Base-by-base conservation (phyloP, 1,284 basidiomycete species). In the Trametes versicolor region DNA sequence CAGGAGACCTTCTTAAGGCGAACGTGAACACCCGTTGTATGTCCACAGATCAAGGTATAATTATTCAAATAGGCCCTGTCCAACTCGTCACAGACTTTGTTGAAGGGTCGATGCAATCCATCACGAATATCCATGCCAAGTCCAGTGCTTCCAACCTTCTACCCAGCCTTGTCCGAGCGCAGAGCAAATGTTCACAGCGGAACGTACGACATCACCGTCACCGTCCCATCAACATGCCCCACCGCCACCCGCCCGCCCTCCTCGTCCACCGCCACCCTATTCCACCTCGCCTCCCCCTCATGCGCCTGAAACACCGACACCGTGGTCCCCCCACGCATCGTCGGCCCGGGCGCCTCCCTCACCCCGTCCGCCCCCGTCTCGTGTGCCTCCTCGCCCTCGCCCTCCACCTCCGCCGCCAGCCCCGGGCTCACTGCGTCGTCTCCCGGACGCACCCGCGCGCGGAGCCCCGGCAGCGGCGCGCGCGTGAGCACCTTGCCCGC, bases 241-340 rank as follows among this genome's bases (percentile, higher is more conserved):
- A 90, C 70, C 2, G 83, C 88, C 51, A 91, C 81, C 49, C 79
- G 79, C 17, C 90, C 89, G 52, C 86, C 83, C 25, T 84, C 80
- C 66, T 92, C 90, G 61, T 87, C 82, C 60, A 91, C 72, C 15
- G 85, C 86, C 49, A 91, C 58, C 29, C 78, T 75, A 27, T 77
- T 79, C 88, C 88, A 91, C 25, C 73, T 73, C 57, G 87, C 86
- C 13, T 65, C 64, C 47, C 77, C 74, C 62, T 81, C 81, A 50
- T 78, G 80, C 43, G 81, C 73, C 32, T 69, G 65, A 73, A 87
- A 86, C 17, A 87, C 80, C 58, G 81, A 82, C 51, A 81, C 77
- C 21, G 23, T 25, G 34, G 49, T 27, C 4, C 56, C 77, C 57
- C 53, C 39, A 25, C 70, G 65, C 21, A 75, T 73, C 7, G 71